A percentile compares a stretch with the other conserved stretches of the same genome.
These are phyloP conservation scores for Alternaria angustiovoidea DNA, from an alignment of 2,329 filamentous ascomycete species.

Conservation along the genomic window DNA sequence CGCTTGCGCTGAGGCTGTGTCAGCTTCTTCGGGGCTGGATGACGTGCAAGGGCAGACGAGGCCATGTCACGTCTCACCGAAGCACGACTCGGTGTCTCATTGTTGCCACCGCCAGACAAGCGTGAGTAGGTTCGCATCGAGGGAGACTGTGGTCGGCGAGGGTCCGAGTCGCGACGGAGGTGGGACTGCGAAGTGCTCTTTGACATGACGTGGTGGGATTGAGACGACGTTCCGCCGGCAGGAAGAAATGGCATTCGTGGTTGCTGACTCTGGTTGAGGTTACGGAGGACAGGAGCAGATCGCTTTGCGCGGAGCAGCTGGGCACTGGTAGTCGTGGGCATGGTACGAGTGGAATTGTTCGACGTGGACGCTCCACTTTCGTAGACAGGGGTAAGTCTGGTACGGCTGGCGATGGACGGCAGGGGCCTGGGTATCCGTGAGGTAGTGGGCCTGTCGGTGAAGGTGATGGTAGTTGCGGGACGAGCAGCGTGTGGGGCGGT, in stretches of 20 bases:
- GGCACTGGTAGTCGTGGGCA: slow-evolving; percentile 62
- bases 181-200: slow-evolving; percentile 75
- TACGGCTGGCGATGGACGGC: slow-evolving; percentile 56
- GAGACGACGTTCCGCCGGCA: slow-evolving; percentile 74
- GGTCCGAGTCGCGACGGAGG: slow-evolving; percentile 84
- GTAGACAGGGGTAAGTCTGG: slow-evolving; percentile 86
- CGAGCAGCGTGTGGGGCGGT: slow-evolving; percentile 73
- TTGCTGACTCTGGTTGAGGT: slow-evolving; percentile 59
- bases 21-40: slow-evolving; percentile 63
- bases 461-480: slow-evolving; percentile 85
- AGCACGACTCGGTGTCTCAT: slow-evolving; percentile 59
- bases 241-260: slow-evolving; percentile 80
- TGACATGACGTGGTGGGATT: slow-evolving; percentile 79
- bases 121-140: slow-evolving; percentile 57
- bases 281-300: slow-evolving; percentile 66
- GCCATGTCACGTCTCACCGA: slow-evolving; percentile 55
- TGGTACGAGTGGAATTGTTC: slow-evolving; percentile 62
- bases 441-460: slow-evolving; percentile 74
- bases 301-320: slow-evolving; percentile 67
- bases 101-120: slow-evolving; percentile 58
- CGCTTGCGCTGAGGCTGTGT: slow-evolving; percentile 42
- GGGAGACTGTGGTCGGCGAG: slow-evolving; percentile 58
- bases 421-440: slow-evolving; percentile 84
- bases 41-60: slow-evolving; percentile 59
- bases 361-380: slow-evolving; percentile 80